Conservation (phyloP, 2,329 filamentous ascomycete genomes). For the Paracoccidioides lutzii region DNA sequence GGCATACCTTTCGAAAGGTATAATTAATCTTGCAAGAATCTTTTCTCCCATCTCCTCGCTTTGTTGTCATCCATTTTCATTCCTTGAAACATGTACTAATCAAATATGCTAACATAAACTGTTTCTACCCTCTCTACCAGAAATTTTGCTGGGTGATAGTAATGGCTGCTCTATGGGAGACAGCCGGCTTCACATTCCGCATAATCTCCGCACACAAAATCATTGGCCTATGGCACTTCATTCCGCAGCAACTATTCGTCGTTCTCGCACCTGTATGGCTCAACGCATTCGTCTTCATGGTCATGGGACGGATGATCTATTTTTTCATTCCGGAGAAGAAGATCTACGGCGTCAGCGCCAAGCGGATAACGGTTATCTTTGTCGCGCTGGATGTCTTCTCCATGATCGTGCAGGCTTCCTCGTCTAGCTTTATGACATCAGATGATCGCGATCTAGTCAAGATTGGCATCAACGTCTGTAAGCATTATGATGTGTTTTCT, state of each 20-base stretch:
- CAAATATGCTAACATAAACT: neutral
- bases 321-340: slow-evolving; percentile 29
- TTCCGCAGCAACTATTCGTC: slow-evolving; percentile 10
- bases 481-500: neutral
- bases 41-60: neutral
- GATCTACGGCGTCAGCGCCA: slow-evolving; percentile 28
- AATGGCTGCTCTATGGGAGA: slow-evolving; percentile 9
- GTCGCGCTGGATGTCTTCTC: slow-evolving; percentile 31
- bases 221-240: slow-evolving; percentile 5
- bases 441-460: slow-evolving; percentile 7
- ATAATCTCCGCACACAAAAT: slow-evolving; percentile 6
- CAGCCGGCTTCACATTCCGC: slow-evolving; percentile 9
- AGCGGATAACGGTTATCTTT: slow-evolving; percentile 27
- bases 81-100: too few relatives aligned
- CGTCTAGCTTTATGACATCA: slow-evolving; percentile 13
- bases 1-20: slow-evolving; percentile 10
- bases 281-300: slow-evolving; percentile 39
- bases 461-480: slow-evolving; percentile 17
- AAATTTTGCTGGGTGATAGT: slow-evolving; percentile 13
- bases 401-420: slow-evolving; percentile 10
- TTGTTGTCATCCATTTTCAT: neutral
- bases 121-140: slow-evolving; percentile 1
- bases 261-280: slow-evolving; percentile 17
- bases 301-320: slow-evolving; percentile 35
- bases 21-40: neutral